Conservation (phyloP, 345 rosid species). For the Orychophragmus violaceus region DNA sequence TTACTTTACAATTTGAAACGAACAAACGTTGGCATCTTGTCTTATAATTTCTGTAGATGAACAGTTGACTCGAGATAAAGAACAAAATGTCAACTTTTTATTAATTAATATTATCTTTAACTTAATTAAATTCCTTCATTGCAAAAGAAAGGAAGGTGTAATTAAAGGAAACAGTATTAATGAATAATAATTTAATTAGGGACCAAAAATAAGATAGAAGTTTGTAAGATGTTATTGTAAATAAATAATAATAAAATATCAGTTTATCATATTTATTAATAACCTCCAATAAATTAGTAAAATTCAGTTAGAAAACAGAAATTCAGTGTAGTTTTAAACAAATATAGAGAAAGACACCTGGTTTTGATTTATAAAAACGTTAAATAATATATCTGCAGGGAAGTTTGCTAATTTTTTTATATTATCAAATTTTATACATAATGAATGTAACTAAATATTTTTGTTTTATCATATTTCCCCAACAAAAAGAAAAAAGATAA, state of each 20-base stretch:
- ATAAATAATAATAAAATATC: neutral
- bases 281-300: neutral
- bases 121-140: neutral
- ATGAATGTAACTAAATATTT: neutral
- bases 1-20: constrained; percentile 14
- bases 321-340: neutral
- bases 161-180: neutral
- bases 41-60: constrained; percentile 8
- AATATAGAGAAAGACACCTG: neutral
- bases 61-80: constrained; percentile 2
- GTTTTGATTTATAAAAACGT: neutral
- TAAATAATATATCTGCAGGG: neutral
- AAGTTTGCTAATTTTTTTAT: neutral
- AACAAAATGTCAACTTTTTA: neutral
- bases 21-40: constrained; percentile 10
- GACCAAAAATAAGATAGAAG: neutral
- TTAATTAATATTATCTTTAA: neutral
- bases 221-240: neutral
- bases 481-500: neutral
- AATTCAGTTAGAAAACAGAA: neutral
- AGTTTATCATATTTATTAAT: neutral
- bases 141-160: neutral
- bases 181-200: neutral
- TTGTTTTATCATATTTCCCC: neutral
- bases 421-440: neutral